These are phyloP conservation scores for Beauveria sp. DNA, from an alignment of 2,329 filamentous ascomycete genomes.

Conservation along the genomic window DNA sequence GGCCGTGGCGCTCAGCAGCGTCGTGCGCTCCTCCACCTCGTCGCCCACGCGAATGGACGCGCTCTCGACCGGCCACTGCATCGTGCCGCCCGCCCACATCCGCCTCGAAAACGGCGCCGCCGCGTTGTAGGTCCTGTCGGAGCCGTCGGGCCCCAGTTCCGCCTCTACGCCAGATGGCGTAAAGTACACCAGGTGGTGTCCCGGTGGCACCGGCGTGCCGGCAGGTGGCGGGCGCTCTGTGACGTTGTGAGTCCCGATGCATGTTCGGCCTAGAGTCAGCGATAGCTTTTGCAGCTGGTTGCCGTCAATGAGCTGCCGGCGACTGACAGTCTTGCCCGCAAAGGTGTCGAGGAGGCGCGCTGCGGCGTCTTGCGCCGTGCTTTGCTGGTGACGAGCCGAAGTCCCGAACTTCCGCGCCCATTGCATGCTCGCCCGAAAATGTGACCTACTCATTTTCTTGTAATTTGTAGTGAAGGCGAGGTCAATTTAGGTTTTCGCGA, in stretches of 20 bases:
- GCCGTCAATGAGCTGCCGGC: slow-evolving; percentile 46
- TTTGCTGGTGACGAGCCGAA: not conserved
- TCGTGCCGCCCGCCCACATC: slow-evolving; percentile 61
- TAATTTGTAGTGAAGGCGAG: not conserved
- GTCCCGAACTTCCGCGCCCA: not conserved
- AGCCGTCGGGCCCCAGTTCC: slow-evolving; percentile 52
- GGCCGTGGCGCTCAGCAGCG: slow-evolving; percentile 41
- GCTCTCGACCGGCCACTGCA: slow-evolving; percentile 36
- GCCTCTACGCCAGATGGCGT: slow-evolving; percentile 47
- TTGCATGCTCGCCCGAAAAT: not conserved
- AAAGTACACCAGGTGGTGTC: slow-evolving; percentile 58
- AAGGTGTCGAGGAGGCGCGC: slow-evolving; percentile 25
- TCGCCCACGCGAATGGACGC: slow-evolving; percentile 43
- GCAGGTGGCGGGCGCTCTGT: slow-evolving; percentile 27
- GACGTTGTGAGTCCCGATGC: slow-evolving; percentile 32
- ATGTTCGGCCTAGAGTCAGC: slow-evolving; percentile 46
- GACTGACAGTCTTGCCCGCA: slow-evolving; percentile 19
- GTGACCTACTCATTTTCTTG: not conserved
- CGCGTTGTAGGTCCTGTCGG: slow-evolving; percentile 53
- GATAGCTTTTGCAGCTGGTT: slow-evolving; percentile 58
- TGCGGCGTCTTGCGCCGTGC: slow-evolving; percentile 20
- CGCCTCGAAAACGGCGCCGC: slow-evolving; percentile 51
- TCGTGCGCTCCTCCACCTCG: slow-evolving; percentile 47
- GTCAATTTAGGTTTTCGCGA: not conserved
- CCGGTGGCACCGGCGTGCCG: slow-evolving; percentile 47